Base-by-base conservation (phyloP, 805 yeast species). In the Deakozyma indianensis region DNA sequence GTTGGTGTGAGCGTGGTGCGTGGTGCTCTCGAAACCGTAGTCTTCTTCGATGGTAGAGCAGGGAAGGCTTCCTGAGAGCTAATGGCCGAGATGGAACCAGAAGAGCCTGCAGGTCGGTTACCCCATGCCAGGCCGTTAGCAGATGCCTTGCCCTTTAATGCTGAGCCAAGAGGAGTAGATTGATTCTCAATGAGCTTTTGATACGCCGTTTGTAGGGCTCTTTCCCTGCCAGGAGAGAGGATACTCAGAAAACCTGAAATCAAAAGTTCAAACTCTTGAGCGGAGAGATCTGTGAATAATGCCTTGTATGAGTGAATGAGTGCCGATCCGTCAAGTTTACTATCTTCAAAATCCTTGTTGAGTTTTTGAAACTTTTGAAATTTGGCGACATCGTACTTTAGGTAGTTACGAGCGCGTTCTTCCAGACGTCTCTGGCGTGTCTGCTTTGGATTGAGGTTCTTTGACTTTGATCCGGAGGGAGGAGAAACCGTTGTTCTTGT, bases 361-460 rank as follows among this genome's bases (percentile, higher is more conserved):
- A 74, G 49, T 1, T 62, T 59, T 22, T 62, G 57, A 58, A 85
- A 86, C 44, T 64, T 56, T 5, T 66, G 65, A 50, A 78, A 67
- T 5, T 66, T 66, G 4, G 62, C 59, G 11, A 60, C 59, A 23
- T 78, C 69, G 52, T 80, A 77, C 44, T 75, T 69, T 44, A 83
- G 62, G 57, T 85, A 83, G 59, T 83, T 87, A 57, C 80, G 78
- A 1, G 95, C 95, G 56, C 95, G 69, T 58, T 85, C 94, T 50
- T 83, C 90, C 23, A 86, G 68, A 52, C 95, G 71, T 57, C 70
- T 63, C 50, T 66, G 71, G 52, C 76, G 82, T 7, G 7, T 25
- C 14, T 25, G 28, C 14, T 7, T 25, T 25, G 28, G 7, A 9
- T 25, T 25, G 14, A 7, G 28, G 14, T 25, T 25, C 14, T 7